Conservation (phyloP, 2,329 filamentous ascomycete species). For the Herpotrichia juniperi region DNA sequence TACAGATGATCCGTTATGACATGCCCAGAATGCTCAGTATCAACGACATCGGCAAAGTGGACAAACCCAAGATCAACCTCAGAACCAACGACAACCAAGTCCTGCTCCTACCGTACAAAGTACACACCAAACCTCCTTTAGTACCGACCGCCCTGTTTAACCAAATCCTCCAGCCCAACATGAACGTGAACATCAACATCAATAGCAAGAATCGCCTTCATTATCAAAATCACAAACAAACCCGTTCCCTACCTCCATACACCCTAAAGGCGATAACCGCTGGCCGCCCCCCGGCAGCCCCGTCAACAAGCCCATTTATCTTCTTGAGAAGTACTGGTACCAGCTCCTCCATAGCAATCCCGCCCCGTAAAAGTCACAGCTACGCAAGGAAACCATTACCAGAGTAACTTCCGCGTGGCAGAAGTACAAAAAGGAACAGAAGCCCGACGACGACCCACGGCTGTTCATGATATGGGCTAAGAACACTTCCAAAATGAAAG, state of each 20-base stretch:
- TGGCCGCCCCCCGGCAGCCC: background rate
- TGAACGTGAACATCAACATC: too few species aligned
- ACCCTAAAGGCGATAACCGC: slow-evolving; percentile 1
- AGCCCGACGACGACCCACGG: background rate
- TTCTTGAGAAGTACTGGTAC: background rate
- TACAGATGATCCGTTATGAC: too few species aligned
- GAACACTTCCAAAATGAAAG: slow-evolving; percentile 11
- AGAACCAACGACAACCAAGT: too few species aligned
- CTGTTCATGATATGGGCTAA: background rate
- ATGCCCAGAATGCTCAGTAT: too few species aligned
- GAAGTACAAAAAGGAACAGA: background rate
- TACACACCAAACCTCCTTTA: too few species aligned
- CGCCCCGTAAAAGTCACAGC: background rate
- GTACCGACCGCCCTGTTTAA: too few species aligned
- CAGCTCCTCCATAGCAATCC: background rate
- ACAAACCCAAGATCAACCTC: too few species aligned
- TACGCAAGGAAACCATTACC: background rate
- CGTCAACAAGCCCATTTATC: background rate
- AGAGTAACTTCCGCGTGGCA: background rate
- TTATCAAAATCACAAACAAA: background rate
- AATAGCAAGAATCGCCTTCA: background rate
- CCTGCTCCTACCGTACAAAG: too few species aligned
- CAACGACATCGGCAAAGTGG: too few species aligned
- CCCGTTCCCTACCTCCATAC: background rate
- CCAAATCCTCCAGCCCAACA: too few species aligned